Conservation (phyloP, 1,284 basidiomycete genomes). For the Mycosarcoma mackinlayi region DNA sequence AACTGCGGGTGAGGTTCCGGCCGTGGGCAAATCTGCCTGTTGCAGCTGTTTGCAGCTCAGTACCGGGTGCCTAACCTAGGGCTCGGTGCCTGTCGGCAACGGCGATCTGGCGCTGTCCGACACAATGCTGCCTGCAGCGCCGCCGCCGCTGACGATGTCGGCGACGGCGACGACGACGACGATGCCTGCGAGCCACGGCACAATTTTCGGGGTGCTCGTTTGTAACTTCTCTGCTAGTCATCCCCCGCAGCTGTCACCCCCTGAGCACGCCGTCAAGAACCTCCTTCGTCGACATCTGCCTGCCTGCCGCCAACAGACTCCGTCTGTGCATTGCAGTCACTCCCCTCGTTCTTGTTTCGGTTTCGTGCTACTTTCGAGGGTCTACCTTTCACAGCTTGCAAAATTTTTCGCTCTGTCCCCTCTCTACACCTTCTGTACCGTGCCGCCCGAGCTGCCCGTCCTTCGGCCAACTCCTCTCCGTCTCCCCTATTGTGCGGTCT, state of each 20-base stretch:
- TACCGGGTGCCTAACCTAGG: too few relatives aligned
- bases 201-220: constrained; percentile 39
- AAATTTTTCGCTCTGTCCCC: constrained; percentile 15
- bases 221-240: constrained; percentile 40
- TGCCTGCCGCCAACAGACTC: not conserved
- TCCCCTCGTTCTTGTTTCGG: constrained; percentile 14
- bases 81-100: too few relatives aligned
- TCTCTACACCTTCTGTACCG: not conserved
- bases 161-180: too few relatives aligned
- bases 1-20: too few relatives aligned
- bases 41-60: too few relatives aligned
- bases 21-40: too few relatives aligned
- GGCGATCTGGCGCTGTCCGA: too few relatives aligned
- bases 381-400: constrained; percentile 9
- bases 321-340: not conserved
- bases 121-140: too few relatives aligned
- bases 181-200: not conserved
- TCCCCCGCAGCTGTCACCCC: constrained; percentile 23
- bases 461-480: constrained; percentile 18
- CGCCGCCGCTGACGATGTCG: constrained; percentile 8
- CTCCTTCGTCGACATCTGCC: constrained; percentile 12
- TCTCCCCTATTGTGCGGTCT: not conserved
- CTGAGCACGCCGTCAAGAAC: constrained; percentile 4
- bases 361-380: constrained; percentile 27
- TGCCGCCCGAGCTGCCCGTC: not conserved